Conservation (phyloP, 2,329 filamentous ascomycete species). For the Paecilomyces variotii region DNA sequence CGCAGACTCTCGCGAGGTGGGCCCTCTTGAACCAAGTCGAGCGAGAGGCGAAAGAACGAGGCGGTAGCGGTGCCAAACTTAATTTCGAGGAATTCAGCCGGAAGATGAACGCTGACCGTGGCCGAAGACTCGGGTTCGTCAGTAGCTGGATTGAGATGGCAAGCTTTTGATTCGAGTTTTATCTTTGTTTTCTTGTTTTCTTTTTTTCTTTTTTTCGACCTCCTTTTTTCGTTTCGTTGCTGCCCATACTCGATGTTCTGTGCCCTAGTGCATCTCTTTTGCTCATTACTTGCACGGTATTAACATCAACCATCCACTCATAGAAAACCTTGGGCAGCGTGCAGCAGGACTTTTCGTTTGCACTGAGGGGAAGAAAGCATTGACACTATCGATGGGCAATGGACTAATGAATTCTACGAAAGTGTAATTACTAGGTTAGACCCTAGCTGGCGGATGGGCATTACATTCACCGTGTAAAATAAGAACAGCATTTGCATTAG, state of each 20-base stretch:
- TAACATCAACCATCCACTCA: neutral
- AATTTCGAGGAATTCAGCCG: constrained; percentile 71
- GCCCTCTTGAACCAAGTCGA: constrained; percentile 55
- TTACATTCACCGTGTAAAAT: neutral
- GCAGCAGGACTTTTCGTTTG: neutral
- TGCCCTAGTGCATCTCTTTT: neutral
- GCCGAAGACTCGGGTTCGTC: constrained; percentile 67
- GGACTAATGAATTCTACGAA: neutral
- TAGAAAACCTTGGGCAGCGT: neutral
- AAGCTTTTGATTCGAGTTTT: constrained; percentile 38
- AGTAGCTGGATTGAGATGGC: constrained; percentile 83
- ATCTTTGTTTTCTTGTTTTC: no score
- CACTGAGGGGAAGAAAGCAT: neutral
- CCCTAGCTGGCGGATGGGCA: neutral
- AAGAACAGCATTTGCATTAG: neutral
- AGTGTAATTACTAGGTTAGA: neutral
- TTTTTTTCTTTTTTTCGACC: no score
- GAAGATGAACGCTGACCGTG: constrained; percentile 62
- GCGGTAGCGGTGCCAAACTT: constrained; percentile 67
- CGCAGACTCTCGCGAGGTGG: constrained; percentile 37
- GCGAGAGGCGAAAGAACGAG: constrained; percentile 61
- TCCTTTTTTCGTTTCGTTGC: no score
- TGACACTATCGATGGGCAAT: neutral
- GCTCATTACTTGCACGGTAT: neutral
- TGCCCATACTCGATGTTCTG: neutral